Evolutionary conservation across 495 filamentous ascomycete genomes (phyloP).

Genomic region (Oleoguttula mirabilis): DNA sequence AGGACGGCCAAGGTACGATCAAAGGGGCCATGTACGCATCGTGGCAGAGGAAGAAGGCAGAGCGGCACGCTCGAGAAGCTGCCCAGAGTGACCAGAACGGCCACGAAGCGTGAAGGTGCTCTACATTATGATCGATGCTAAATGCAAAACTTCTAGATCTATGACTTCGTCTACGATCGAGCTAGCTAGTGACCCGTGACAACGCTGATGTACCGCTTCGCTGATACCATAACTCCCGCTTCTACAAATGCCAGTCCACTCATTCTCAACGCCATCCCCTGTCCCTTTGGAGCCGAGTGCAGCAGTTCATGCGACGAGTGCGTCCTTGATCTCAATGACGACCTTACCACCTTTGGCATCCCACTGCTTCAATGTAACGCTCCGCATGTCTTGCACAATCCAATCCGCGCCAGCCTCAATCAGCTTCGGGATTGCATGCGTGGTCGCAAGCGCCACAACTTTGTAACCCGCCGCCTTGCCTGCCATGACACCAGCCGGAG

Average conservation of each 20-base stretch:
- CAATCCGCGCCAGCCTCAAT: slow-evolving; percentile 68
- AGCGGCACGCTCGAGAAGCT: slow-evolving; percentile 13
- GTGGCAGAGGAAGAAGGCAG: slow-evolving; percentile 23
- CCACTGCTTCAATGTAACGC: slow-evolving; percentile 37
- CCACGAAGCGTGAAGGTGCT: too few species aligned
- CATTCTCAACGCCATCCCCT: too few species aligned
- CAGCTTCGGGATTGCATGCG: slow-evolving; percentile 63
- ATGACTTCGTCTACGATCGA: too few species aligned
- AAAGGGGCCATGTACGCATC: slow-evolving; percentile 22
- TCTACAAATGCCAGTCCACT: too few species aligned
- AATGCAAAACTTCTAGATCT: too few species aligned
- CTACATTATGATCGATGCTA: too few species aligned
- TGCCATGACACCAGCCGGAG: slow-evolving; percentile 77
- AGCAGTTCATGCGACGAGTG: slow-evolving; percentile 24
- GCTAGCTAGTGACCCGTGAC: too few species aligned
- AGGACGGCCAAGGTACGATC: slow-evolving; percentile 18
- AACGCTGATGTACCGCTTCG: too few species aligned
- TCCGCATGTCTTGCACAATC: slow-evolving; percentile 69
- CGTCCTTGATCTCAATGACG: slow-evolving; percentile 30
- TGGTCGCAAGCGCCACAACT: slow-evolving; percentile 79
- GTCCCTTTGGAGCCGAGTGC: too few species aligned
- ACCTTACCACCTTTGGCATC: slow-evolving; percentile 24
- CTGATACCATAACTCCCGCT: too few species aligned
- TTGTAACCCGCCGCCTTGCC: slow-evolving; percentile 84
- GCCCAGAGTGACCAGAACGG: too few species aligned